Conservation (phyloP, 2,329 filamentous ascomycete genomes). For the Epichloe sp. region DNA sequence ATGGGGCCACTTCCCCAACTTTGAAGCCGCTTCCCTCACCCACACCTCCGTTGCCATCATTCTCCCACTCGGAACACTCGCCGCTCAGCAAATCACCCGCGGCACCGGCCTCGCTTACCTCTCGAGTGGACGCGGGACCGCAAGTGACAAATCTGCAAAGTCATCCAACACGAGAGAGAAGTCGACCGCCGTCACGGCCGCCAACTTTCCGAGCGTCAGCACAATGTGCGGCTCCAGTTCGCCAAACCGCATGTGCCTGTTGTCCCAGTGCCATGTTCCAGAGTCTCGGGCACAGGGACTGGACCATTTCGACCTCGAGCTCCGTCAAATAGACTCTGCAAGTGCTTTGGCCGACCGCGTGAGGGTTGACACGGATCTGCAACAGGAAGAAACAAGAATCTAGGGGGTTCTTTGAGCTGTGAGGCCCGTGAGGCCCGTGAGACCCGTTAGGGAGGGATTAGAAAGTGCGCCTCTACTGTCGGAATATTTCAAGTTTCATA, state of each 20-base stretch:
- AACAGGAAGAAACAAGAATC: slow-evolving; percentile 19
- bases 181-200: slow-evolving; percentile 6
- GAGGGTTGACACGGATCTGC: slow-evolving; percentile 13
- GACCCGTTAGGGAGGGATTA: neutral
- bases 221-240: slow-evolving; percentile 7
- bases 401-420: slow-evolving; percentile 11
- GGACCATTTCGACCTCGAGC: slow-evolving; percentile 19
- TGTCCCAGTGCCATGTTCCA: slow-evolving; percentile 15
- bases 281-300: slow-evolving; percentile 2
- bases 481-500: no score
- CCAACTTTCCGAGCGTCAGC: neutral
- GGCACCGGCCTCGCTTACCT: slow-evolving; percentile 11
- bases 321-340: slow-evolving; percentile 17
- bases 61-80: slow-evolving; percentile 37
- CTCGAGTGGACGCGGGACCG: neutral
- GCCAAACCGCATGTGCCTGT: slow-evolving; percentile 10
- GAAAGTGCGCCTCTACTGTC: no score
- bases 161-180: neutral
- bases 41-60: slow-evolving; percentile 36
- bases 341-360: slow-evolving; percentile 5
- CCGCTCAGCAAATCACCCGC: slow-evolving; percentile 32
- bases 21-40: slow-evolving; percentile 37
- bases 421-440: neutral
- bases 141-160: neutral
- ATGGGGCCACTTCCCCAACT: slow-evolving; percentile 26